Percentiles rank a stretch among this genome's conserved stretches.
Evolutionary conservation across 306 rosid species (phyloP).

Genomic region (Astragalus glycyphyllos): DNA sequence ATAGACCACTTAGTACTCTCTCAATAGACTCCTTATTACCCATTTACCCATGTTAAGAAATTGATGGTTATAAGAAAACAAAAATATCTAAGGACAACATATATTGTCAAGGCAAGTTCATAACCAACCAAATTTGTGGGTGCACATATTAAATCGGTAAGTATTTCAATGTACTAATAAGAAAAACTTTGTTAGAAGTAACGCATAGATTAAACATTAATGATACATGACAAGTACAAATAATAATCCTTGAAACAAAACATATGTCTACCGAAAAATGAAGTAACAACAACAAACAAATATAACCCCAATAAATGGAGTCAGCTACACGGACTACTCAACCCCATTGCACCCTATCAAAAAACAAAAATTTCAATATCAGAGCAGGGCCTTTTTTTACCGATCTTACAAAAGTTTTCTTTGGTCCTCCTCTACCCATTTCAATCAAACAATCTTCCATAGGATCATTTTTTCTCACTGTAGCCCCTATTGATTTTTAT

Average conservation of each 20-base stretch:
- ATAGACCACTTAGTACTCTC: conserved; percentile 4
- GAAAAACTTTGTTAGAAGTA: background rate
- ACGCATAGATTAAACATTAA: background rate
- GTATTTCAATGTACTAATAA: background rate
- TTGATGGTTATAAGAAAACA: background rate
- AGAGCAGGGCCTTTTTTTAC: background rate
- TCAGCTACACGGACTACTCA: too few relatives aligned
- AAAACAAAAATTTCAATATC: background rate
- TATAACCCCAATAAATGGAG: background rate
- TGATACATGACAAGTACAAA: background rate
- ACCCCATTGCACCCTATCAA: background rate
- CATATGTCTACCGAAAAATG: background rate
- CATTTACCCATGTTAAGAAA: background rate
- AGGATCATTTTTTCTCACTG: background rate
- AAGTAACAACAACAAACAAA: background rate
- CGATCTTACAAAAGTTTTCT: background rate
- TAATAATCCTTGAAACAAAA: background rate
- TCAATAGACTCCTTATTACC: background rate
- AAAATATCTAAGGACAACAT: background rate
- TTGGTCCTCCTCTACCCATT: background rate
- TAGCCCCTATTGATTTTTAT: background rate
- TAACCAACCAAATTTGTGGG: conserved; percentile 1
- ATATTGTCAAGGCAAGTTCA: conserved; percentile 11
- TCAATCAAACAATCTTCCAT: conserved; percentile 22
- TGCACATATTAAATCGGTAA: background rate